phyloP scores from a whole-genome alignment of 108 stramenopile species.

The Nannochloropsis granulata region DNA sequence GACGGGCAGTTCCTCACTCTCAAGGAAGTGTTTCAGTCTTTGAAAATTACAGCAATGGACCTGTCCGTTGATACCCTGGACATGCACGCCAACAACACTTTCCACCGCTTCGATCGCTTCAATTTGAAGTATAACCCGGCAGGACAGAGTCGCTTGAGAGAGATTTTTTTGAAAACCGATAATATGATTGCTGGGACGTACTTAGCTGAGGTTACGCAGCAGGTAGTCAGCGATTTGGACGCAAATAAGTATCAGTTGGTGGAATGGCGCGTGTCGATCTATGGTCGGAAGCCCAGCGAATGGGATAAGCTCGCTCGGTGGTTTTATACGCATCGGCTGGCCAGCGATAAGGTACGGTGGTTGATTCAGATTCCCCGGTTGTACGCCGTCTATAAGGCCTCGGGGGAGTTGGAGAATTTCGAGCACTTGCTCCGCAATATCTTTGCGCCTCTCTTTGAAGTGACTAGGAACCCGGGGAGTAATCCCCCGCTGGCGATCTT shows the following conservation, averaged over 20 bases:
- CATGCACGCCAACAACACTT: conserved; percentile 96
- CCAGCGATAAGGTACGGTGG: conserved; percentile 90
- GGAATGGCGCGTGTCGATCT: conserved; percentile 88
- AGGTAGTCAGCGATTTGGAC: conserved; percentile 68
- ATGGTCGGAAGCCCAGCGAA: conserved; percentile 78
- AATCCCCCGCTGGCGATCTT: conserved; percentile 86
- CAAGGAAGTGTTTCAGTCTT: conserved; percentile 44
- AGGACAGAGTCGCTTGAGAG: conserved; percentile 84
- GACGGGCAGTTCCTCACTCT: conserved; percentile 46
- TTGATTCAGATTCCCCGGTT: conserved; percentile 82
- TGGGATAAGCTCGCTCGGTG: conserved; percentile 78
- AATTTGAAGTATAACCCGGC: conserved; percentile 97
- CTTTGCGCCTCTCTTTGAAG: conserved; percentile 90
- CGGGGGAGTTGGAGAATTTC: conserved; percentile 37
- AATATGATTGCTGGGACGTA: conserved; percentile 57
- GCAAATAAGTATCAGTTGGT: conserved; percentile 66
- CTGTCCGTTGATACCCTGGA: conserved; percentile 97
- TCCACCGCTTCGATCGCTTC: conserved; percentile 96
- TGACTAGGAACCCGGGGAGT: conserved; percentile 71
- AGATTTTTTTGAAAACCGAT: conserved; percentile 94
- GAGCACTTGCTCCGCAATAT: conserved; percentile 88
- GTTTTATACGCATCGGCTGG: conserved; percentile 43
- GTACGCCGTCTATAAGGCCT: conserved; percentile 69
- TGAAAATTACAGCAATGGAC: conserved; percentile 86
- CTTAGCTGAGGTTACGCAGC: conserved; percentile 86